Evolutionary conservation across 108 stramenopile genomes (phyloP).

Genomic region (Skeletonema tropicum): DNA sequence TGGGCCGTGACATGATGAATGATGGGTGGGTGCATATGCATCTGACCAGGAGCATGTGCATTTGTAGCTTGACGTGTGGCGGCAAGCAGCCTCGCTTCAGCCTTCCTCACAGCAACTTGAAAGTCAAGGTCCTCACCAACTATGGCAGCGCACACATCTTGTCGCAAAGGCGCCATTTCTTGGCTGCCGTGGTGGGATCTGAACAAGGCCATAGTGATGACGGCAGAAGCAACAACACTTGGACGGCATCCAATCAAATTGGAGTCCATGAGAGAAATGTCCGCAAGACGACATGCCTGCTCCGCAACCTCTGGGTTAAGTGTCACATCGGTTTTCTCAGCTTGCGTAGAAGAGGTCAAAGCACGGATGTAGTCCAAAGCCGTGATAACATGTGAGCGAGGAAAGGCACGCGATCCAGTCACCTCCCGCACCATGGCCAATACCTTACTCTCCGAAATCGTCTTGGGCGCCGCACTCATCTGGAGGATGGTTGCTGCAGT

Average conservation of each 20-base stretch:
- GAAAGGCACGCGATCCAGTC: conserved; percentile 31
- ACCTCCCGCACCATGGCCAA: conserved; percentile 35
- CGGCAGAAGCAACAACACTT: conserved; percentile 33
- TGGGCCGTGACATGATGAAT: neutral
- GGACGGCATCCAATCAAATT: conserved; percentile 8
- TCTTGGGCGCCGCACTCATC: conserved; percentile 36
- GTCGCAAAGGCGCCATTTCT: conserved; percentile 10
- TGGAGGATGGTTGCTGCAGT: conserved; percentile 26
- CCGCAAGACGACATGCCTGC: conserved; percentile 29
- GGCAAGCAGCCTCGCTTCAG: conserved; percentile 9
- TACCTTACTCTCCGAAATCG: conserved; percentile 26
- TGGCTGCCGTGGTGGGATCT: neutral
- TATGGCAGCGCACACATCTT: conserved; percentile 16
- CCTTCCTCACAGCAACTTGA: conserved; percentile 2
- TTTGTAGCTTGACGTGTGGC: neutral
- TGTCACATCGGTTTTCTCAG: neutral
- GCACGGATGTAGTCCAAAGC: conserved; percentile 35
- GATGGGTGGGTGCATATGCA: neutral
- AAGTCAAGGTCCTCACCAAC: conserved; percentile 10
- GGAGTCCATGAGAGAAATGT: neutral
- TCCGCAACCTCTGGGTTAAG: conserved; percentile 15
- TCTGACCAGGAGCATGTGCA: neutral
- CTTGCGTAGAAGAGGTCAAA: conserved; percentile 8
- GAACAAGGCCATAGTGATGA: conserved; percentile 13
- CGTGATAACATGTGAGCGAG: conserved; percentile 21